Evolutionary conservation across 2,329 filamentous ascomycete species (phyloP).

Genomic region (Pseudogymnoascus sp.): DNA sequence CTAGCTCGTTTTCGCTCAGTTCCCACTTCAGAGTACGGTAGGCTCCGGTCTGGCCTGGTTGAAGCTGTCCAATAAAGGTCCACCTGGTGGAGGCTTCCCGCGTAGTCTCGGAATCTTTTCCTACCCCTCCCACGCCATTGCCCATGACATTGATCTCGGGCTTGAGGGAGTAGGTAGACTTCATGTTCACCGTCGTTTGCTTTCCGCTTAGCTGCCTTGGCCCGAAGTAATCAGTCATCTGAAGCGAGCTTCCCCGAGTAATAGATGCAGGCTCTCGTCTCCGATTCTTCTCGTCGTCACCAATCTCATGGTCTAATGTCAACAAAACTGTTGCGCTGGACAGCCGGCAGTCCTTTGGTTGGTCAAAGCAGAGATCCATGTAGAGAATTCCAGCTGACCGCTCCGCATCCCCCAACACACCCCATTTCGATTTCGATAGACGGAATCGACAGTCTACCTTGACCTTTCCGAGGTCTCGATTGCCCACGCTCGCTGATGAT

Average conservation of each 20-base stretch:
- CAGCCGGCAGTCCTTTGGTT: constrained; percentile 16
- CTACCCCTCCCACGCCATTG: constrained; percentile 16
- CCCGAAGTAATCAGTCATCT: constrained; percentile 19
- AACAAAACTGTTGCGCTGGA: constrained; percentile 15
- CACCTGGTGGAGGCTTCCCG: neutral
- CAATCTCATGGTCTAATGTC: constrained; percentile 10
- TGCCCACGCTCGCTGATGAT: neutral
- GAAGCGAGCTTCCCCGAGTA: neutral
- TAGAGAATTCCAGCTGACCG: constrained; percentile 17
- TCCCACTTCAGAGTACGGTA: constrained; percentile 14
- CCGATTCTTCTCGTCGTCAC: neutral
- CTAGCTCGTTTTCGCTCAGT: constrained; percentile 11
- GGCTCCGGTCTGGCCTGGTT: neutral
- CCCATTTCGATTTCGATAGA: neutral
- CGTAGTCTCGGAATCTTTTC: neutral
- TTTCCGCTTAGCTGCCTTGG: constrained; percentile 18
- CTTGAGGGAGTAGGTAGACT: constrained; percentile 13
- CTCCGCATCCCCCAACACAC: neutral
- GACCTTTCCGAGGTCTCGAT: neutral
- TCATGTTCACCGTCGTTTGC: constrained; percentile 14
- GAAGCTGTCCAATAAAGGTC: neutral
- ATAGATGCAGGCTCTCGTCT: neutral
- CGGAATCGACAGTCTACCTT: neutral
- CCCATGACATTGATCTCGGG: constrained; percentile 17
- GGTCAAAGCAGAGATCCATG: constrained; percentile 18